Percentiles rank a stretch among this genome's conserved stretches.
These are phyloP conservation scores for Tetracentron sinense DNA, from an alignment of 164 flowering plant genomes.

Conservation along the genomic window DNA sequence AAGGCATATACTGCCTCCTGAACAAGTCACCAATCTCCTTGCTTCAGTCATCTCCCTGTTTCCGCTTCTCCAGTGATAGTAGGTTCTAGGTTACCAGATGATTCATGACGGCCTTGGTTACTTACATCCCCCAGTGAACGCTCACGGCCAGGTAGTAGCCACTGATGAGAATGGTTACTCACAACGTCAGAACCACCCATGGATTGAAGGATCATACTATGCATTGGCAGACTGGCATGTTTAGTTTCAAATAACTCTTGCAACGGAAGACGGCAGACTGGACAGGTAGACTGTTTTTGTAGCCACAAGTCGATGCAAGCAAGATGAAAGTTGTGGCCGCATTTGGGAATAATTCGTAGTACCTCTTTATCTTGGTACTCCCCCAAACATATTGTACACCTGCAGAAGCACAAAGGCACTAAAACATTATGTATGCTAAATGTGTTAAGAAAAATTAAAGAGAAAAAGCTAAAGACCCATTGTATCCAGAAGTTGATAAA, in stretches of 20 bases:
- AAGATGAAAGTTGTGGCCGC: constrained; percentile 74
- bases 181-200: constrained; percentile 26
- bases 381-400: constrained; percentile 72
- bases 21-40: not conserved
- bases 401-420: constrained; percentile 19
- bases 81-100: constrained; percentile 22
- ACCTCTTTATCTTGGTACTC: constrained; percentile 78
- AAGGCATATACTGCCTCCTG: not conserved
- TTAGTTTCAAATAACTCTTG: constrained; percentile 38
- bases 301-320: constrained; percentile 79
- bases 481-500: no score
- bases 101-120: constrained; percentile 22
- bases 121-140: constrained; percentile 24
- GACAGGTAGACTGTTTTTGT: constrained; percentile 70
- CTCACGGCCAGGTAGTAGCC: constrained; percentile 30
- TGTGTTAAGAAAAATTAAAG: not conserved
- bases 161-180: constrained; percentile 36
- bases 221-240: constrained; percentile 17
- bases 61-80: constrained; percentile 17
- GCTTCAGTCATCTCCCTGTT: constrained; percentile 20
- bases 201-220: no score
- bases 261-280: constrained; percentile 71
- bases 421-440: not conserved
- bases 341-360: constrained; percentile 66
- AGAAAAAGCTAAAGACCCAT: not conserved